Base-by-base conservation (phyloP, 805 yeast genomes). In the Jamesozyma rosinii region DNA sequence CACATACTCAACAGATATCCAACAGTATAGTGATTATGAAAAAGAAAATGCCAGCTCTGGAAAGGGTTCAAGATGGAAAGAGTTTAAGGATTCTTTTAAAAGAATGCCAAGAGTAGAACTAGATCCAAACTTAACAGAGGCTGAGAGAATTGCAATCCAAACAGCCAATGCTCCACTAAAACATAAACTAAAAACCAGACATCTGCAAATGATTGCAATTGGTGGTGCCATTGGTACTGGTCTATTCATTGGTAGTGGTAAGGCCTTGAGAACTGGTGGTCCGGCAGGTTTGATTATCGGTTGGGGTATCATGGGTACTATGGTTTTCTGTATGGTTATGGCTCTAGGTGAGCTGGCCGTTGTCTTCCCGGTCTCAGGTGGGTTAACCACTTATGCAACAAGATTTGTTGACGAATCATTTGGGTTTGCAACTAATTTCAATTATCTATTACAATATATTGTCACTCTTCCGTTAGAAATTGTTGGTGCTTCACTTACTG, bases 191-290 rank as follows among this genome's bases (percentile, higher is more conserved):
- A 77, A 76, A 51, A 61, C 66, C 36, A 72, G 83, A 65, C 75
- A 62, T 63, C 68, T 66, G 65, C 82, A 77, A 59, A 75, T 79
- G 79, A 75, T 79, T 47, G 81, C 86, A 21, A 71, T 81, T 43
- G 87, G 84, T 48, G 84, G 85, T 52, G 72, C 80, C 47, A 77
- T 81, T 49, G 86, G 88, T 60, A 78, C 85, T 26, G 94, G 90
- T 59, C 66, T 83, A 43, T 77, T 83, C 50, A 81, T 83, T 40
- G 85, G 86, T 55, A 73, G 84, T 22, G 87, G 86, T 48, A 65
- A 67, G 10, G 76, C 83, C 3, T 64, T 81, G 48, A 53, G 70
- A 41, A 72, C 77, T 31, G 83, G 83, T 50, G 87, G 87, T 35
- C 85, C 87, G 15, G 86, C 81, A 3, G 73, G 77, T 42, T 55